Conservation (phyloP, 176 grass and related monocot species). For the Echinochloa phyllopogon region DNA sequence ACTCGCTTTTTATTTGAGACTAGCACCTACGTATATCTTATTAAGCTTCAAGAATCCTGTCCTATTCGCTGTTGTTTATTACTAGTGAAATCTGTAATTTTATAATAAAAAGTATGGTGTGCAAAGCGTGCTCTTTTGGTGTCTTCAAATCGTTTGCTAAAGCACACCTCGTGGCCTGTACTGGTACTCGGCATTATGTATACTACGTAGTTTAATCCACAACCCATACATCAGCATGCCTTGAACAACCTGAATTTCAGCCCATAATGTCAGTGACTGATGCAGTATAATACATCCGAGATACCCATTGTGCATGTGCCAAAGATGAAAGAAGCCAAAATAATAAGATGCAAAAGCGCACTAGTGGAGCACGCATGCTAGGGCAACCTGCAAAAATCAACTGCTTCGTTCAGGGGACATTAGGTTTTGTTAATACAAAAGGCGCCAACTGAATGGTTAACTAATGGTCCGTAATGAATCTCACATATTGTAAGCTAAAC, state of each 20-base stretch:
- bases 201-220: neutral
- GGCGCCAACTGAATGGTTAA: neutral
- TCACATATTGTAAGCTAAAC: conserved; percentile 4
- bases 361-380: conserved; percentile 5
- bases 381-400: neutral
- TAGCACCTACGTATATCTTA: neutral
- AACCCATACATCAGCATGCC: neutral
- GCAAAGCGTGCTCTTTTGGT: conserved; percentile 23
- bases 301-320: neutral
- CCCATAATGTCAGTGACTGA: neutral
- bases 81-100: neutral
- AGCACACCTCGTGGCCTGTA: conserved; percentile 6
- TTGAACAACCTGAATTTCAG: neutral
- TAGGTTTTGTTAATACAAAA: conserved; percentile 22
- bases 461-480: neutral
- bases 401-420: neutral
- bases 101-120: neutral
- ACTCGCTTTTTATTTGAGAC: neutral
- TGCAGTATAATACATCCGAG: neutral
- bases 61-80: neutral
- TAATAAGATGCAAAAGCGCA: conserved; percentile 12
- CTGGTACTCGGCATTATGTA: neutral
- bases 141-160: conserved; percentile 22
- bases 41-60: neutral
- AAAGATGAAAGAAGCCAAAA: neutral